Conservation (phyloP, 2,329 filamentous ascomycete species). For the Beauveria australis region DNA sequence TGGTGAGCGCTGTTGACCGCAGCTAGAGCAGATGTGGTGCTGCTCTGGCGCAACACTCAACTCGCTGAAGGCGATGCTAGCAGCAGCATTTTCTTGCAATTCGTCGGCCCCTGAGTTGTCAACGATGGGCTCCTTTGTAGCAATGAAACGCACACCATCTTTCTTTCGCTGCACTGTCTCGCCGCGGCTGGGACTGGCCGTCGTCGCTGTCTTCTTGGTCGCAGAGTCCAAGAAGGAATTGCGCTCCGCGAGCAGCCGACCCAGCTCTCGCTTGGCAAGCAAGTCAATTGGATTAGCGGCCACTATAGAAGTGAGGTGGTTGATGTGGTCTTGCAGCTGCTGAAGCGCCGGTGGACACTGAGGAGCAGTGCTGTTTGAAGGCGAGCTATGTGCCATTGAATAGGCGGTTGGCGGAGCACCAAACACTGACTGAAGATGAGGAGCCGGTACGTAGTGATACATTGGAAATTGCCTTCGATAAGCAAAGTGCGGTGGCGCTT, state of each 20-base stretch:
- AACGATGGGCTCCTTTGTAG: background rate
- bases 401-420: background rate
- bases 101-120: background rate
- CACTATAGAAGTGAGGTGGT: background rate
- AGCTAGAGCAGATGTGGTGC: constrained; percentile 28
- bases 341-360: background rate
- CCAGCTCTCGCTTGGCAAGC: background rate
- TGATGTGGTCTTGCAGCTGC: background rate
- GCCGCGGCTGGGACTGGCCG: background rate
- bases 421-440: background rate
- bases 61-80: background rate
- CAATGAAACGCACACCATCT: background rate
- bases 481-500: background rate
- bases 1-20: constrained; percentile 26
- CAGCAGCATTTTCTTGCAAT: background rate
- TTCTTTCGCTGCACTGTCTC: background rate
- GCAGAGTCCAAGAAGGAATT: constrained; percentile 2
- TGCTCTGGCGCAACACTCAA: background rate
- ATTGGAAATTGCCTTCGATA: background rate
- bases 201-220: constrained; percentile 7
- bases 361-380: background rate
- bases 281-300: background rate
- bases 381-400: background rate
- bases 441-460: background rate
- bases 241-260: background rate